These are phyloP conservation scores for Ormosia semicastrata DNA, from an alignment of 306 rosid species.

Conservation along the genomic window DNA sequence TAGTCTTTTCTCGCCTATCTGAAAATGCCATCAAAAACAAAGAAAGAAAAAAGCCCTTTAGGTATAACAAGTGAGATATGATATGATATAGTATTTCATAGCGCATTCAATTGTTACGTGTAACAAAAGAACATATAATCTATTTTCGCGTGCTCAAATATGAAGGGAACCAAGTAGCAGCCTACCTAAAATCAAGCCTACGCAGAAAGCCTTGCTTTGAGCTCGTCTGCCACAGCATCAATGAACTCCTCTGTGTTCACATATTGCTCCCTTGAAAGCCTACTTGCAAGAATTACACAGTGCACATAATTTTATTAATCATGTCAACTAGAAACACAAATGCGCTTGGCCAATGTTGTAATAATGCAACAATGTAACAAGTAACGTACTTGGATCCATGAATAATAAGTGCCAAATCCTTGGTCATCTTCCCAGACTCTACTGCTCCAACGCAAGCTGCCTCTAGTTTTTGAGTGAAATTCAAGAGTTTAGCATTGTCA, in stretches of 20 bases:
- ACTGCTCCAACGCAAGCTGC: constrained; percentile 77
- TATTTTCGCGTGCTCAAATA: neutral
- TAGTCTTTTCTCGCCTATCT: neutral
- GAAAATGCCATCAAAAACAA: constrained; percentile 10
- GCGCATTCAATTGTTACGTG: neutral
- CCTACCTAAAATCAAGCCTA: constrained; percentile 39
- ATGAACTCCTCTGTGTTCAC: constrained; percentile 93
- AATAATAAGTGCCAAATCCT: constrained; percentile 94
- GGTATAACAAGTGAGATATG: neutral
- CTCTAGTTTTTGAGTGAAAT: constrained; percentile 82
- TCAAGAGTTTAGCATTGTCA: constrained; percentile 64
- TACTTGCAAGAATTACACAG: constrained; percentile 27
- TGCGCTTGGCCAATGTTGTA: neutral
- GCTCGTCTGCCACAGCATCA: constrained; percentile 83
- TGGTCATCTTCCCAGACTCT: constrained; percentile 98
- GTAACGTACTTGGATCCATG: constrained; percentile 81
- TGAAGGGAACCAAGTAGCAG: neutral
- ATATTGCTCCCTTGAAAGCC: constrained; percentile 79
- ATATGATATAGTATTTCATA: neutral
- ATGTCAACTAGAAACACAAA: neutral
- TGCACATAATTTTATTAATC: neutral
- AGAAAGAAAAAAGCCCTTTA: neutral
- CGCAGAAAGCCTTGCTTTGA: constrained; percentile 51
- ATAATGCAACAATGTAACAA: neutral
- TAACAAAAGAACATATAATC: neutral